Conservation (phyloP, 805 yeast genomes). For the Saccharomycopsis oosterbeekiorum region DNA sequence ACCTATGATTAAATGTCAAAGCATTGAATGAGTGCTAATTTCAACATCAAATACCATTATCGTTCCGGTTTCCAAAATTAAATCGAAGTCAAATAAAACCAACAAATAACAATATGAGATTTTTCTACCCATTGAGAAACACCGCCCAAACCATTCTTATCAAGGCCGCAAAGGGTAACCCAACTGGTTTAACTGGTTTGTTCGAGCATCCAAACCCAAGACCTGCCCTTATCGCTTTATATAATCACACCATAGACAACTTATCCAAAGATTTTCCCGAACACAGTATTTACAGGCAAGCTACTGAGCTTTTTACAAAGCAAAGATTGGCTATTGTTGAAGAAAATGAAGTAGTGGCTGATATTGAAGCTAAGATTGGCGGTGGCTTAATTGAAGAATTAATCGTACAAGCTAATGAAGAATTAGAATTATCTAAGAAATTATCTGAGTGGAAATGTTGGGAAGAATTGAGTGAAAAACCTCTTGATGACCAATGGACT, state of each 20-base stretch:
- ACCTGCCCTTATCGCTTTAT: constrained; percentile 63
- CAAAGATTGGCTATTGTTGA: constrained; percentile 62
- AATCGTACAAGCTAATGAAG: constrained; percentile 74
- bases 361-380: constrained; percentile 66
- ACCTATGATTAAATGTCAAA: too few species aligned
- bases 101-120: constrained; percentile 13
- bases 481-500: constrained; percentile 76
- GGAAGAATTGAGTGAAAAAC: constrained; percentile 75
- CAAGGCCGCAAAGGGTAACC: constrained; percentile 39
- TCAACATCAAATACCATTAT: not conserved
- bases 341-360: constrained; percentile 46
- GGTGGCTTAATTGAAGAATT: constrained; percentile 80
- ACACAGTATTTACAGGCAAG: constrained; percentile 64
- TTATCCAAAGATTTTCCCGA: constrained; percentile 56
- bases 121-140: constrained; percentile 12
- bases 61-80: not conserved
- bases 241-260: constrained; percentile 55
- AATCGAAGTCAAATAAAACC: not conserved
- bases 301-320: constrained; percentile 62
- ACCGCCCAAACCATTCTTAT: constrained; percentile 14
- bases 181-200: constrained; percentile 76
- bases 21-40: too few species aligned
- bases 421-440: constrained; percentile 54
- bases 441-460: constrained; percentile 63
- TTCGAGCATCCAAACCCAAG: constrained; percentile 76